Evolutionary conservation across 2,329 filamentous ascomycete genomes (phyloP).

Genomic region (Fusarium musae): DNA sequence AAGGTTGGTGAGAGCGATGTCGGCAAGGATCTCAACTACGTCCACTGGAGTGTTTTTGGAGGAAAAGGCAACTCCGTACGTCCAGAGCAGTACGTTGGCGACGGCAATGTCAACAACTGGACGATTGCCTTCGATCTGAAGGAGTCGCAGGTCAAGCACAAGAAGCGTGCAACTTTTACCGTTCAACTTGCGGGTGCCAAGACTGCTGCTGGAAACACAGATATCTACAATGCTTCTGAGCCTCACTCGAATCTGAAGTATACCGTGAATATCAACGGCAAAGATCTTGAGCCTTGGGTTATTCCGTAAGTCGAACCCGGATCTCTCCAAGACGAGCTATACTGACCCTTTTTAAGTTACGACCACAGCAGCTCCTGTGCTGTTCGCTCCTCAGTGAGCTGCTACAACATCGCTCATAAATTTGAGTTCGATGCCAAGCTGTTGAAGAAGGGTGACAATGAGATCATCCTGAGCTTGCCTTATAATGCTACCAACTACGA

Average conservation of each 20-base stretch:
- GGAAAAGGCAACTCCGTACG: slow-evolving; percentile 62
- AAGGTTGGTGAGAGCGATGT: slow-evolving; percentile 64
- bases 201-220: slow-evolving; percentile 70
- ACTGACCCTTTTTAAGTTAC: slow-evolving; percentile 28
- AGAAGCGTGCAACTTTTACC: slow-evolving; percentile 65
- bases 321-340: not conserved
- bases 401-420: slow-evolving; percentile 70
- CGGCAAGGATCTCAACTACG: slow-evolving; percentile 67
- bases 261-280: slow-evolving; percentile 54
- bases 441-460: slow-evolving; percentile 64
- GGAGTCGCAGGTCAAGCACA: slow-evolving; percentile 53
- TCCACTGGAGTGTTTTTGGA: slow-evolving; percentile 74
- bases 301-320: slow-evolving; percentile 58
- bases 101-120: slow-evolving; percentile 66
- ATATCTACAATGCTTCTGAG: slow-evolving; percentile 64
- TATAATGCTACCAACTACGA: slow-evolving; percentile 69
- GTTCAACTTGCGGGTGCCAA: slow-evolving; percentile 72
- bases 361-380: slow-evolving; percentile 62
- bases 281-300: slow-evolving; percentile 62
- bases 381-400: slow-evolving; percentile 68
- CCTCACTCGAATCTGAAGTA: slow-evolving; percentile 64
- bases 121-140: slow-evolving; percentile 64
- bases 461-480: slow-evolving; percentile 67
- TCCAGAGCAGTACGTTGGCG: slow-evolving; percentile 55
- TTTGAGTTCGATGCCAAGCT: slow-evolving; percentile 64